Evolutionary conservation across 306 rosid species (phyloP).

Genomic region (Spatholobus suberectus): DNA sequence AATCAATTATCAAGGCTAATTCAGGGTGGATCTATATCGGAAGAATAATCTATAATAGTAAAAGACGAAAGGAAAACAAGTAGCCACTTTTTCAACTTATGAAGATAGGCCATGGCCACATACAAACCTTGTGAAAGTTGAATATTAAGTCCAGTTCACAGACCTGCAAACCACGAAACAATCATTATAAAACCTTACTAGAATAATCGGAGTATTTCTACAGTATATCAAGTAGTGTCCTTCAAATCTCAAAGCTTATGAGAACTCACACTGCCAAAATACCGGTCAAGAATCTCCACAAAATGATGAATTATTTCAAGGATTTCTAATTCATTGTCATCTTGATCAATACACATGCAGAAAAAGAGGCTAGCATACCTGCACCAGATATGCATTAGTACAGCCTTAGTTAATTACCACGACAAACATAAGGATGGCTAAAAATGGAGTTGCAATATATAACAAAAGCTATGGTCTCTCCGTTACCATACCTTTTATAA

Average conservation of each 20-base stretch:
- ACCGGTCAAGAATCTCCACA: slow-evolving; percentile 93
- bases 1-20: background rate
- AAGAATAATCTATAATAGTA: slow-evolving; percentile 12
- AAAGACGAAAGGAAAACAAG: slow-evolving; percentile 9
- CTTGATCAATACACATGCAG: slow-evolving; percentile 91
- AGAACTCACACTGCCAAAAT: slow-evolving; percentile 87
- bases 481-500: slow-evolving; percentile 71
- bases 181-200: background rate
- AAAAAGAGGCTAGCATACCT: slow-evolving; percentile 97
- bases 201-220: background rate
- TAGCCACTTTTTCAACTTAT: background rate
- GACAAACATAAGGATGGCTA: slow-evolving; percentile 2
- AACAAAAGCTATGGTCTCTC: background rate
- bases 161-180: slow-evolving; percentile 54
- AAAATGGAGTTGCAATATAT: background rate
- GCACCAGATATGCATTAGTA: slow-evolving; percentile 41
- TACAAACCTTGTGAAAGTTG: slow-evolving; percentile 88
- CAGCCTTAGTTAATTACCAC: background rate
- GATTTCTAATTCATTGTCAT: slow-evolving; percentile 86
- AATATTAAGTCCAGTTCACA: slow-evolving; percentile 89
- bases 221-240: background rate
- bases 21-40: slow-evolving; percentile 1
- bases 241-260: slow-evolving; percentile 34
- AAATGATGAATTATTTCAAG: slow-evolving; percentile 91
- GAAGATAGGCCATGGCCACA: slow-evolving; percentile 3